Percentiles rank a stretch among this genome's conserved stretches.
phyloP scores from a whole-genome alignment of 176 grass and related monocot genomes.

The Elaeis guineensis region DNA sequence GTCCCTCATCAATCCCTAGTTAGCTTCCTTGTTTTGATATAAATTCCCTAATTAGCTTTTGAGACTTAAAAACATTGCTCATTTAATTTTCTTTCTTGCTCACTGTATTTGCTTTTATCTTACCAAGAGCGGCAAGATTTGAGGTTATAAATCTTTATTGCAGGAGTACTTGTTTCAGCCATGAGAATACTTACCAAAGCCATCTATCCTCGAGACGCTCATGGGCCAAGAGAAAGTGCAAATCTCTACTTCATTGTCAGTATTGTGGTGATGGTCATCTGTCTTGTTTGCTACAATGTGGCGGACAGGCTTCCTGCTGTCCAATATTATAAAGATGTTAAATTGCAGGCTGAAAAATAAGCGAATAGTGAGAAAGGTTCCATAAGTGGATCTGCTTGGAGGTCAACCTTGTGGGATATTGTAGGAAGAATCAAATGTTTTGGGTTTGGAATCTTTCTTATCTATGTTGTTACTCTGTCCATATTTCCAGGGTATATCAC shows the following conservation, averaged over 20 bases:
- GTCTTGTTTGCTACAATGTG: constrained; percentile 82
- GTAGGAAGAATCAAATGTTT: constrained; percentile 70
- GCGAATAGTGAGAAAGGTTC: constrained; percentile 27
- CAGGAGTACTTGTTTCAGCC: constrained; percentile 83
- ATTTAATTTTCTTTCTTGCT: too few relatives aligned
- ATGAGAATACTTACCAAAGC: constrained; percentile 79
- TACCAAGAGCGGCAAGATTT: neutral
- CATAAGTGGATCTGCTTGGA: constrained; percentile 64
- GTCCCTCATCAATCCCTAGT: too few relatives aligned
- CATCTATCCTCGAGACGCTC: constrained; percentile 55
- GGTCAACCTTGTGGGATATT: constrained; percentile 72
- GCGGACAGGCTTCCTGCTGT: constrained; percentile 51
- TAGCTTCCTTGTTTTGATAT: too few relatives aligned
- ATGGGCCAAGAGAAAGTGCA: constrained; percentile 62
- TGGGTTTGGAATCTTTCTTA: constrained; percentile 53
- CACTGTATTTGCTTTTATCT: too few relatives aligned
- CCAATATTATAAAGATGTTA: constrained; percentile 67
- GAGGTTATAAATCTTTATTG: constrained; percentile 11
- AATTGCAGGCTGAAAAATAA: constrained; percentile 50
- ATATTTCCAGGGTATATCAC: constrained; percentile 98
- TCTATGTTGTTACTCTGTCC: constrained; percentile 75
- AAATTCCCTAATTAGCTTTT: too few relatives aligned
- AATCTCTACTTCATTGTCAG: constrained; percentile 75
- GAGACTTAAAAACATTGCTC: too few relatives aligned
- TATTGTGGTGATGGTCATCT: constrained; percentile 75